Conservation (phyloP, 2,329 filamentous ascomycete species). For the Talaromyces piceae region DNA sequence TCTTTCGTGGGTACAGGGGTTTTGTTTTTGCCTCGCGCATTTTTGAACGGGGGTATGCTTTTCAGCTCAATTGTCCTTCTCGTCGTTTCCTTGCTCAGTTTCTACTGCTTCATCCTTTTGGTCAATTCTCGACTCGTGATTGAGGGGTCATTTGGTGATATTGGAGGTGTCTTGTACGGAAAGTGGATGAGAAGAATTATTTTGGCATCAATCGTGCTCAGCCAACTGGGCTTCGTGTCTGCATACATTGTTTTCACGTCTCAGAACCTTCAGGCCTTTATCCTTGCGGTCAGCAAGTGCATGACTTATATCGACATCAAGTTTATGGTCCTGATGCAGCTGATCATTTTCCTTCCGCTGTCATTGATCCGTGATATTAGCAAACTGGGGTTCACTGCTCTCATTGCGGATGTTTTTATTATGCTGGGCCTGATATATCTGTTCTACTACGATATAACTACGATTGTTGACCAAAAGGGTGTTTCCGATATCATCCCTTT, state of each 20-base stretch:
- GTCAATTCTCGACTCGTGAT: slow-evolving; percentile 79
- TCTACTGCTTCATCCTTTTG: slow-evolving; percentile 94
- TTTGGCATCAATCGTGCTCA: slow-evolving; percentile 84
- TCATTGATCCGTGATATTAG: slow-evolving; percentile 93
- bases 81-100: slow-evolving; percentile 75
- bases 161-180: slow-evolving; percentile 86
- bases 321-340: slow-evolving; percentile 86
- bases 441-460: slow-evolving; percentile 90
- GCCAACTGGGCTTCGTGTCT: slow-evolving; percentile 88
- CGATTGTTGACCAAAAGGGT: slow-evolving; percentile 64
- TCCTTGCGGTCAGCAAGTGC: slow-evolving; percentile 84
- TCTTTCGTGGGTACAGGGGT: slow-evolving; percentile 72
- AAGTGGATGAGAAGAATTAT: slow-evolving; percentile 84
- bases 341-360: slow-evolving; percentile 89
- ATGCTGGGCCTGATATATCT: slow-evolving; percentile 85
- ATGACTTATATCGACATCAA: slow-evolving; percentile 77
- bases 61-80: slow-evolving; percentile 93
- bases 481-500: slow-evolving; percentile 83
- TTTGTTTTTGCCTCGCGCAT: slow-evolving; percentile 41
- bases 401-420: slow-evolving; percentile 92
- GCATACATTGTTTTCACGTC: slow-evolving; percentile 97
- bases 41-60: slow-evolving; percentile 92
- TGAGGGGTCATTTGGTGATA: slow-evolving; percentile 94
- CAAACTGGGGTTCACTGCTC: slow-evolving; percentile 89
- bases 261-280: slow-evolving; percentile 90